Evolutionary conservation across 768 basidiomycete species (phyloP).

Genomic region (Solioccasus polychromus): DNA sequence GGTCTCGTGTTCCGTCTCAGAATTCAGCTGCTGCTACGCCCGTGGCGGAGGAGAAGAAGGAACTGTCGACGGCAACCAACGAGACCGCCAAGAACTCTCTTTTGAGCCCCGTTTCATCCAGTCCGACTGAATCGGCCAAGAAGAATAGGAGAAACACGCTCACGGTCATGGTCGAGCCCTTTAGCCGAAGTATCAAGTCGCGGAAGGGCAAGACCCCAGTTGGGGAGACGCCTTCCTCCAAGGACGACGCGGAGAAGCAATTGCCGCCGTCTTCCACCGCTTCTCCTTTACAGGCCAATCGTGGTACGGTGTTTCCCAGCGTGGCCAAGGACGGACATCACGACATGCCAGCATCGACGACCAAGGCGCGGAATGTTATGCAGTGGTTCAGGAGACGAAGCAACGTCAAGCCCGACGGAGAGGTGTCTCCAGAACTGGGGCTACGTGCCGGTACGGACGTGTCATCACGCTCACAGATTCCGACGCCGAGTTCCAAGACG

Average conservation of each 20-base stretch:
- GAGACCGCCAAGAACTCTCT: constrained; percentile 30
- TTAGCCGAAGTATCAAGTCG: constrained; percentile 47
- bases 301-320: constrained; percentile 24
- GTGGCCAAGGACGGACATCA: constrained; percentile 27
- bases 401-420: constrained; percentile 38
- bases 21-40: constrained; percentile 29
- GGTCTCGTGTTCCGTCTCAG: constrained; percentile 44
- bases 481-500: constrained; percentile 26
- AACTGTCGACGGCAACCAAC: constrained; percentile 4
- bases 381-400: constrained; percentile 91
- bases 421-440: constrained; percentile 14
- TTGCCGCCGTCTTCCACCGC: constrained; percentile 27
- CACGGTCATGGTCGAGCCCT: constrained; percentile 81
- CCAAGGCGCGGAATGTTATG: constrained; percentile 94
- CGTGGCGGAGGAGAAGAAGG: constrained; percentile 18
- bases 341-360: constrained; percentile 68
- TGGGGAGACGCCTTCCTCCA: constrained; percentile 38
- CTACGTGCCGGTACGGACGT: constrained; percentile 22
- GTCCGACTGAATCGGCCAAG: constrained; percentile 39
- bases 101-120: constrained; percentile 35
- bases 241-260: constrained; percentile 42
- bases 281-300: constrained; percentile 28
- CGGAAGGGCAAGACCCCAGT: constrained; percentile 35
- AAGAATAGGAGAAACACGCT: constrained; percentile 77
- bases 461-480: constrained; percentile 30